Base-by-base conservation (phyloP, 805 yeast species). In the Ogataea sp. region DNA sequence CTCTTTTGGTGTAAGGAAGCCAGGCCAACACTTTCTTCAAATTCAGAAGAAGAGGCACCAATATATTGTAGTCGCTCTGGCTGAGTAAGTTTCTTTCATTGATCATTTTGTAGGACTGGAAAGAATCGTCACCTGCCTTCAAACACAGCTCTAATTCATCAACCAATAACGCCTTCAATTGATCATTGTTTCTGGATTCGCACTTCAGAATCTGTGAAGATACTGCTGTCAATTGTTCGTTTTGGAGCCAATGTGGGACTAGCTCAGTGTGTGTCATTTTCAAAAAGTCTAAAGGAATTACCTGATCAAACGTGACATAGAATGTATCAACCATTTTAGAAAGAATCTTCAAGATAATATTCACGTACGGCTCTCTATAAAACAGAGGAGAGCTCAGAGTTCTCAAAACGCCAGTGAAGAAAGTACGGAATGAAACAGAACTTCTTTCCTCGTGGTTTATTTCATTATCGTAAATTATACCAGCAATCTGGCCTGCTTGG, bases 361-460 rank as follows among this genome's bases (percentile, higher is more conserved):
- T 59, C 38, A 77, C 74, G 53, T 78, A 77, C 21, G 74, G 78
- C 29, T 67, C 63, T 39, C 87, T 69, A 50, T 70, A 83, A 33
- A 70, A 62, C 25, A 73, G 58, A 4, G 84, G 76, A 3, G 86
- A 78, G 52, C 78, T 80, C 39, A 82, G 62, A 4, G 75, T 55
- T 31, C 65, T 64, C 46, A 83, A 74, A 6, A 72, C 55, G 44
- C 67, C 63, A 20, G 62, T 57, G 39, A 78, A 64, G 37, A 80
- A 62, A 11, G 59, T 58, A 34, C 71, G 65, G 46, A 77, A 73
- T 16, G 68, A 65, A 26, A 59, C 46, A 0, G 77, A 75, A 40
- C 62, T 59, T 42, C 60, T 67, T 10, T 68, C 58, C 17, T 46
- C 50, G 24, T 40, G 42, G 5, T 39, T 31, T 29, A 55, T 43